Conservation (phyloP, 2,329 filamentous ascomycete species). For the Calonectria hongkongensis region DNA sequence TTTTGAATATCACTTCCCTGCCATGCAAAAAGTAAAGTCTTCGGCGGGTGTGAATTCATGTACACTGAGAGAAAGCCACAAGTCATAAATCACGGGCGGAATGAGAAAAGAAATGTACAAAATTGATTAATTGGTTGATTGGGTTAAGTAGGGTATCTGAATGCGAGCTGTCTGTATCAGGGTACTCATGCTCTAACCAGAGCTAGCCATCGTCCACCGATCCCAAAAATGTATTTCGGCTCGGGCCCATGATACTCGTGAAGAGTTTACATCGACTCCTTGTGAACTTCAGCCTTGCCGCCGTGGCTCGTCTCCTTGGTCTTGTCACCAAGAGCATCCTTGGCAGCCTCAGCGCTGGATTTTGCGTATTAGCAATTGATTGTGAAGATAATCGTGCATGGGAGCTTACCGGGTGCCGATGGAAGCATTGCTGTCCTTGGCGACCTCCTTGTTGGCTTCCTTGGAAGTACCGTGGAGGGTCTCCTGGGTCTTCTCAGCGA, state of each 20-base stretch:
- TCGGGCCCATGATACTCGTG: conserved; percentile 1
- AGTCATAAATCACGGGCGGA: background rate
- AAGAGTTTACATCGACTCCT: conserved; percentile 61
- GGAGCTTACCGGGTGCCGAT: conserved; percentile 71
- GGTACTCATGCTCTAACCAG: conserved; percentile 13
- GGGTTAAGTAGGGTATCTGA: conserved; percentile 53
- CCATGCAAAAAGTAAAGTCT: background rate
- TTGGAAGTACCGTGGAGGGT: conserved; percentile 74
- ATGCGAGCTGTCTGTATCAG: conserved; percentile 42
- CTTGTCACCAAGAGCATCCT: conserved; percentile 70
- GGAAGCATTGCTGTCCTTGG: conserved; percentile 75
- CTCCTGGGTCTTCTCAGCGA: conserved; percentile 77
- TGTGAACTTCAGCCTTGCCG: conserved; percentile 64
- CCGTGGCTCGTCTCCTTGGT: conserved; percentile 63
- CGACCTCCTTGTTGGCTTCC: conserved; percentile 81
- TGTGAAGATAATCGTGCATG: background rate
- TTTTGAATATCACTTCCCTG: background rate
- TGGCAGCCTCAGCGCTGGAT: conserved; percentile 66
- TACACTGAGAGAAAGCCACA: background rate
- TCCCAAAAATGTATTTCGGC: conserved; percentile 12
- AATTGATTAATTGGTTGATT: conserved; percentile 47
- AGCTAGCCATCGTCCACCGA: conserved; percentile 36
- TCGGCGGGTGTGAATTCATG: too few species aligned
- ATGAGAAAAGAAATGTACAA: background rate
- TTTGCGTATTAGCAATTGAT: conserved; percentile 40